A percentile compares a stretch with the other conserved stretches of the same genome.
Conservation (phyloP, 2,329 filamentous ascomycete species). For the Dothistroma septosporum region DNA sequence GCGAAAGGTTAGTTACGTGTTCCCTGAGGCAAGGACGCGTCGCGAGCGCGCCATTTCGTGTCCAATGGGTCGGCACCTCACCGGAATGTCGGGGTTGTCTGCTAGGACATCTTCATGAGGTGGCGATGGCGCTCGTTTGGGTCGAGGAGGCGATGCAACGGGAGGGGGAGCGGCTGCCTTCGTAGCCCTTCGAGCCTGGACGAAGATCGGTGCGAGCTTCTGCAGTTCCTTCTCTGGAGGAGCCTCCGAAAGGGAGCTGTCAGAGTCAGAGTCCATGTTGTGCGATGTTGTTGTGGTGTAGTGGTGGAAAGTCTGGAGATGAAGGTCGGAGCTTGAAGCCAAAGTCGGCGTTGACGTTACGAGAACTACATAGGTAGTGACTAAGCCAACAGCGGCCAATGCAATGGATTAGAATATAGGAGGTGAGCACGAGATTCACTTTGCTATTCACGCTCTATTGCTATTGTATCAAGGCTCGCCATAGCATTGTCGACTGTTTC, state of each 20-base stretch:
- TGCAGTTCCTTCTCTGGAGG: constrained; percentile 53
- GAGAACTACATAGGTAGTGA: constrained; percentile 8
- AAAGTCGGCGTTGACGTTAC: constrained; percentile 16
- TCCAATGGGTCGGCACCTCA: constrained; percentile 52
- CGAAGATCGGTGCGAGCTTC: constrained; percentile 37
- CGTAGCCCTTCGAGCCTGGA: constrained; percentile 40
- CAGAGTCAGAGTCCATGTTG: constrained; percentile 51
- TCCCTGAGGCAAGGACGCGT: constrained; percentile 24
- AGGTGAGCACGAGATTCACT: constrained; percentile 3
- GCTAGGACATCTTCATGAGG: constrained; percentile 85
- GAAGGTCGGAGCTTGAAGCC: constrained; percentile 13
- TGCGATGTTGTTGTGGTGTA: constrained; percentile 29
- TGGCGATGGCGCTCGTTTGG: constrained; percentile 78
- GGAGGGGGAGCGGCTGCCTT: constrained; percentile 46
- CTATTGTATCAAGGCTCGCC: constrained; percentile 4
- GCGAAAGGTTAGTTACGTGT: constrained; percentile 43
- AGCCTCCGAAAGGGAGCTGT: constrained; percentile 56
- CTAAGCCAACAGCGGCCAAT: constrained; percentile 11
- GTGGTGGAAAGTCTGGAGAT: constrained; percentile 2
- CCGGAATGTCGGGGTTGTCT: constrained; percentile 87
- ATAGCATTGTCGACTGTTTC: not conserved
- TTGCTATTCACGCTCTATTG: constrained; percentile 22
- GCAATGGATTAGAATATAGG: constrained; percentile 5
- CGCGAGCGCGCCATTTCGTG: constrained; percentile 30
- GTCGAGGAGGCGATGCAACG: constrained; percentile 33